Percentiles rank a stretch among this genome's conserved stretches.
phyloP scores from a whole-genome alignment of 1,139 yeast genomes.

The Hansenula lynferdii region DNA sequence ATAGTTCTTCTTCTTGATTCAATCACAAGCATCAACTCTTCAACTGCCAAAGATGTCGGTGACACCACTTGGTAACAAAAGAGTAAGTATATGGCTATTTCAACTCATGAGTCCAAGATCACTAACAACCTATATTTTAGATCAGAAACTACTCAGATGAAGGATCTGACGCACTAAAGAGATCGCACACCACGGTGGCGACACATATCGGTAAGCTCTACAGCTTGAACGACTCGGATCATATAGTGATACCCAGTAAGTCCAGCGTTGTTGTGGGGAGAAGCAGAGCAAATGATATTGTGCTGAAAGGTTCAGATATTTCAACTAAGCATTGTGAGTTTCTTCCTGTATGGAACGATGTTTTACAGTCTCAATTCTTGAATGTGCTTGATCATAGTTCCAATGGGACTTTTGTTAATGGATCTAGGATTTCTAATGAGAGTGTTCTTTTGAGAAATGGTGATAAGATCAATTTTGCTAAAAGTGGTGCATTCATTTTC shows the following conservation, averaged over 20 bases:
- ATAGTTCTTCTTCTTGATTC: too few species aligned
- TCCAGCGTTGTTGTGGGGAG: conserved; percentile 40
- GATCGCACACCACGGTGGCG: background rate
- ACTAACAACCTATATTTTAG: background rate
- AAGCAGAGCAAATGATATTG: conserved; percentile 58
- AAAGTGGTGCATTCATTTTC: conserved; percentile 51
- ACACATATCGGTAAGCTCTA: conserved; percentile 12
- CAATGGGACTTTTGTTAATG: conserved; percentile 67
- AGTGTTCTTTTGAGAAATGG: conserved; percentile 53
- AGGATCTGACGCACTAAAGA: background rate
- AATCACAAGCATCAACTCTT: too few species aligned
- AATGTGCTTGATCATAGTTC: conserved; percentile 56
- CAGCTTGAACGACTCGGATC: conserved; percentile 10
- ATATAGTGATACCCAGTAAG: conserved; percentile 6
- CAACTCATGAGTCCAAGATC: background rate
- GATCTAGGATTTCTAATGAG: conserved; percentile 44
- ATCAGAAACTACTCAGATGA: background rate
- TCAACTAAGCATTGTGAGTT: conserved; percentile 64
- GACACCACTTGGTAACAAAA: background rate
- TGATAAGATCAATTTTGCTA: conserved; percentile 60
- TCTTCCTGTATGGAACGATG: conserved; percentile 30
- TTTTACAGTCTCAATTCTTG: conserved; percentile 35
- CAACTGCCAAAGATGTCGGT: too few species aligned
- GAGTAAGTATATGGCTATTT: background rate
- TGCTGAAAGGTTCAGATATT: conserved; percentile 52